Evolutionary conservation across 176 grass and related monocot species (phyloP).

Genomic region (Secale cereale): DNA sequence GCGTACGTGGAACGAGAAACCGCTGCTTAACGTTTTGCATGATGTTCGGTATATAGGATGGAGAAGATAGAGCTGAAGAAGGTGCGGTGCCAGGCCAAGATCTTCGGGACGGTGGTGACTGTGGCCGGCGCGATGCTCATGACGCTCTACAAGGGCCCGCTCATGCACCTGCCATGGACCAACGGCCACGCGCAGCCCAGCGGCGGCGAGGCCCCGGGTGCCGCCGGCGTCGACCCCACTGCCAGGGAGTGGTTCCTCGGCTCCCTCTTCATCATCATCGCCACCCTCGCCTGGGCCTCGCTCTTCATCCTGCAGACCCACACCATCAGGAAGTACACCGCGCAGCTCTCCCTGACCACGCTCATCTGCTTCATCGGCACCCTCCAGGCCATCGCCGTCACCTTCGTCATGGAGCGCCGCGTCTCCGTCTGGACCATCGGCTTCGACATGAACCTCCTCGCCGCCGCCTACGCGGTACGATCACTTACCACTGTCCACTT

Average conservation of each 20-base stretch:
- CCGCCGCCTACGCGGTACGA: conserved; percentile 79
- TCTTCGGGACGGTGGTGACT: conserved; percentile 70
- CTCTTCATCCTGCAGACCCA: conserved; percentile 82
- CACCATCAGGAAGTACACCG: conserved; percentile 72
- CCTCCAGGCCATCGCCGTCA: conserved; percentile 73
- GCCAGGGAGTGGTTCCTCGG: conserved; percentile 62
- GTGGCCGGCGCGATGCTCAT: conserved; percentile 96
- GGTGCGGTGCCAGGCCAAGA: conserved; percentile 79
- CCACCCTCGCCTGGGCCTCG: conserved; percentile 88
- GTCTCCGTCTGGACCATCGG: conserved; percentile 78
- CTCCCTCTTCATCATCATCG: conserved; percentile 80
- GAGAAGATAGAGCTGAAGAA: conserved; percentile 77
- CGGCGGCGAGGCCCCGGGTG: not conserved
- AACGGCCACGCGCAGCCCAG: conserved; percentile 15
- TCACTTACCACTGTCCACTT: not conserved
- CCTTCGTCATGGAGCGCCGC: conserved; percentile 78
- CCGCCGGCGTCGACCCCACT: not conserved
- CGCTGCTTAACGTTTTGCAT: not conserved
- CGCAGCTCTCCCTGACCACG: conserved; percentile 86
- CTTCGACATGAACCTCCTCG: conserved; percentile 97
- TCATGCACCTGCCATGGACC: conserved; percentile 77
- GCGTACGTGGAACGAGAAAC: not conserved
- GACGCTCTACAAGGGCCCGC: conserved; percentile 95
- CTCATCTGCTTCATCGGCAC: conserved; percentile 88
- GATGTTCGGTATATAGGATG: conserved; percentile 44